phyloP scores from a whole-genome alignment of 352 stramenopile genomes.

The Pythium graminicola region DNA sequence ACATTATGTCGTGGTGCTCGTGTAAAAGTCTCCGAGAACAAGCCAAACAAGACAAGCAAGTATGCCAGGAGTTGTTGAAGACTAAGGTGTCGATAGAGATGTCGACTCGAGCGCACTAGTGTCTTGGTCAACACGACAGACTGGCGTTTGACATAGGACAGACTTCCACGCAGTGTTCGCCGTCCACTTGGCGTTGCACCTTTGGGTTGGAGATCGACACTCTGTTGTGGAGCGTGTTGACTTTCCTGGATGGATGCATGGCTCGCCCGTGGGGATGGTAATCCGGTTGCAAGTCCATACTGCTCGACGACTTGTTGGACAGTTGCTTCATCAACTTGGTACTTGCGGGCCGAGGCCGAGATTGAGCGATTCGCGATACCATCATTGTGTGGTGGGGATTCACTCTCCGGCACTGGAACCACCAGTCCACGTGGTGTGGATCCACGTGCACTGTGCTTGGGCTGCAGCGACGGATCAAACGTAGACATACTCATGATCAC shows the following conservation, averaged over 20 bases:
- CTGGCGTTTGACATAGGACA: constrained; percentile 13
- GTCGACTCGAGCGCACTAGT: constrained; percentile 14
- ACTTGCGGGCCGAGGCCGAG: constrained; percentile 23
- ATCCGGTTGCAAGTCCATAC: constrained; percentile 8
- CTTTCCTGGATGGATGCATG: too few relatives aligned
- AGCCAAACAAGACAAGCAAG: constrained; percentile 41
- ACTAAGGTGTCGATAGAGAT: constrained; percentile 35
- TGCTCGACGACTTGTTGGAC: not conserved
- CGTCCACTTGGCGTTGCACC: not conserved
- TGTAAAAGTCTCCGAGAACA: constrained; percentile 57
- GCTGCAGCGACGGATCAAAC: constrained; percentile 29
- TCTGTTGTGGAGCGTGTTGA: not conserved
- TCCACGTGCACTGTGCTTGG: constrained; percentile 21
- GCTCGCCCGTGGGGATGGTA: constrained; percentile 10
- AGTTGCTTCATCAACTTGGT: constrained; percentile 9
- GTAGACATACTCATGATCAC: constrained; percentile 27
- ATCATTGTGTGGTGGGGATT: constrained; percentile 25
- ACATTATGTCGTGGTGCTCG: constrained; percentile 68
- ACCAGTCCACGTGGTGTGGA: constrained; percentile 35
- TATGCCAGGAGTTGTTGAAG: constrained; percentile 55
- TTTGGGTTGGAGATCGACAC: too few relatives aligned
- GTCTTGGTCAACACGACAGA: constrained; percentile 12
- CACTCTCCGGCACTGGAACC: constrained; percentile 23
- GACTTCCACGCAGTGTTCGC: constrained; percentile 15
- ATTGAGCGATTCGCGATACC: not conserved